Conservation (phyloP, 371 early-diverging fungal species). For the Saksenaea vasiformis region DNA sequence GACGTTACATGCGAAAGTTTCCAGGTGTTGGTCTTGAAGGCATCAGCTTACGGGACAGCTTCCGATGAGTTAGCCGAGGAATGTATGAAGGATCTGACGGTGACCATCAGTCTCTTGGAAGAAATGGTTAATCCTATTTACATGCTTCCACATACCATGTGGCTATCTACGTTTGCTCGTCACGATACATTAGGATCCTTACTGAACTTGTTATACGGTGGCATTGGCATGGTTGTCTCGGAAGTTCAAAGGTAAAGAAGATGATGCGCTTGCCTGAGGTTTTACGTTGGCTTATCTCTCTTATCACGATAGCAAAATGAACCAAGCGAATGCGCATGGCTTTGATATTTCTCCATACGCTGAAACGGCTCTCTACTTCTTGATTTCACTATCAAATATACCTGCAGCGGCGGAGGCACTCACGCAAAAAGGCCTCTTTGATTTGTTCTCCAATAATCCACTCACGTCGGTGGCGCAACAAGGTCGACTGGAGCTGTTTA, state of each 20-base stretch:
- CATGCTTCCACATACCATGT: constrained; percentile 15
- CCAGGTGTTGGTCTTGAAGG: constrained; percentile 29
- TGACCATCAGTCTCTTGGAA: constrained; percentile 31
- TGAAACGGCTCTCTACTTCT: constrained; percentile 38
- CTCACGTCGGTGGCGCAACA: constrained; percentile 29
- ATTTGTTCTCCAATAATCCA: constrained; percentile 33
- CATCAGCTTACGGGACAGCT: constrained; percentile 24
- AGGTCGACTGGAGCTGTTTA: constrained; percentile 34
- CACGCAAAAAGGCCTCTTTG: constrained; percentile 26
- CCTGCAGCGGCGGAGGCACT: constrained; percentile 33
- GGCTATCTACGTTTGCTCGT: constrained; percentile 27
- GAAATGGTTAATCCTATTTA: constrained; percentile 36
- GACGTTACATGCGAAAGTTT: constrained; percentile 37
- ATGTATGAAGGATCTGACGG: constrained; percentile 40
- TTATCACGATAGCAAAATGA: background rate
- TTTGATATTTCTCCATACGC: constrained; percentile 45
- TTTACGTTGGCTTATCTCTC: background rate
- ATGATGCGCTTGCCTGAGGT: no score
- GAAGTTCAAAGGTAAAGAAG: constrained; percentile 41
- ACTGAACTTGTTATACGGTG: constrained; percentile 27
- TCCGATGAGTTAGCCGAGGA: constrained; percentile 20
- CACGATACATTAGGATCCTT: constrained; percentile 29
- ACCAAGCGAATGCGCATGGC: constrained; percentile 12
- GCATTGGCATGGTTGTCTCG: constrained; percentile 29
- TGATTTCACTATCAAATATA: constrained; percentile 35